Evolutionary conservation across 2,329 filamentous ascomycete species (phyloP), one percentile per base, ranked within the genome.

Genomic region (Diaporthe nobilis): DNA sequence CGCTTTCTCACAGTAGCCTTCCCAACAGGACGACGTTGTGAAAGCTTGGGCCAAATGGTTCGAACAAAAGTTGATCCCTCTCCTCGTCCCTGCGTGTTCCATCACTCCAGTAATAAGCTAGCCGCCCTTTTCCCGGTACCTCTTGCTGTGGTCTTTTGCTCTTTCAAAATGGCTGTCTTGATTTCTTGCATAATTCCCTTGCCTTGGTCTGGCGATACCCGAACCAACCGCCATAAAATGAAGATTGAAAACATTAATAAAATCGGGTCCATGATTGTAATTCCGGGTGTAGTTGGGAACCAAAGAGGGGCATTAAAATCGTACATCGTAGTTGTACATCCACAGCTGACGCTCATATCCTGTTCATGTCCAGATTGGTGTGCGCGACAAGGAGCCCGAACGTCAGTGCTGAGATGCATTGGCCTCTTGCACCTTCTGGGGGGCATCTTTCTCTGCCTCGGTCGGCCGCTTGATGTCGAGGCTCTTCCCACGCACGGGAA

Each of bases 401-500:
- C n/a, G 34, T 63, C 34, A 71, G 39, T 67, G 58, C 67, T 74
- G 61, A 39, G 76, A 76, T n/a, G 74, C 22, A 17, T 49, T 51
- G 20, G 74, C 17, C n/a, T 77, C 76, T 39, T 71, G 74, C 20
- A 9, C 31, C 22, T 71, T 75, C 31, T 55, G 74, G 17, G 73
- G 25, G 28, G 57, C 55, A 55, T 74, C 75, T 63, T 78, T 81
- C 63, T 85, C 84, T 17, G 85, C 83, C 74, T 87, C 85, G 20
- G 78, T 80, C 31, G 74, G 58, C 51, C 86, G 85, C 78, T 85
- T 88, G 25, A 86, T 81, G 63, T 90, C 88, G 37, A 87, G 75
- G 77, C 87, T 90, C 82, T 86, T 90, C 4, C 85, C 86, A n/a
- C 87, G 82, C 4, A 84, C 79, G 20, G 83, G 78, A 4, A 86